phyloP scores from a whole-genome alignment of 192 early-diverging fungal genomes.

The Diversispora eburnea region DNA sequence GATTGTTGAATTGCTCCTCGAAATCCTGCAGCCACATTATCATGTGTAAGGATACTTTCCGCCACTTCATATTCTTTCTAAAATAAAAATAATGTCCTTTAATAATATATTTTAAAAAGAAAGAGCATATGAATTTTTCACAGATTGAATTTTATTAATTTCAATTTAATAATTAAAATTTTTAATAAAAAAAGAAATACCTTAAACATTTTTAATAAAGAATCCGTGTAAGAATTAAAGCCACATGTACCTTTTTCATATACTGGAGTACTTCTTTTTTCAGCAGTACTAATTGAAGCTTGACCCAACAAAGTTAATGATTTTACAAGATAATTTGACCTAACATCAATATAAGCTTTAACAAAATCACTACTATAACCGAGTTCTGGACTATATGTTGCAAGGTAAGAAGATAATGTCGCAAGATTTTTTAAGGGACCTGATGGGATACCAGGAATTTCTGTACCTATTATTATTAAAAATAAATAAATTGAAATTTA shows the following conservation, averaged over 20 bases:
- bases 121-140: background rate
- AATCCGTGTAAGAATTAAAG: constrained; percentile 58
- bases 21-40: constrained; percentile 43
- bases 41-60: constrained; percentile 50
- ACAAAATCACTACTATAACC: constrained; percentile 49
- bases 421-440: constrained; percentile 31
- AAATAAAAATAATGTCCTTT: background rate
- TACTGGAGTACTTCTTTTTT: constrained; percentile 32
- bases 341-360: constrained; percentile 66
- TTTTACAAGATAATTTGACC: constrained; percentile 60
- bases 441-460: constrained; percentile 38
- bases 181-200: constrained; percentile 35
- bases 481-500: background rate
- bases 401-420: constrained; percentile 46
- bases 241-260: constrained; percentile 62
- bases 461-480: constrained; percentile 7
- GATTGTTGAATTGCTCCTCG: constrained; percentile 44
- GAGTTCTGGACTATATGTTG: constrained; percentile 46
- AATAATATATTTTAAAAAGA: no score
- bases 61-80: constrained; percentile 65
- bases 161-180: background rate
- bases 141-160: background rate
- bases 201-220: constrained; percentile 59
- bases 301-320: constrained; percentile 48
- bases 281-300: constrained; percentile 47